Conservation (phyloP, 202 grass and related monocot species). For the Panicum virgatum region DNA sequence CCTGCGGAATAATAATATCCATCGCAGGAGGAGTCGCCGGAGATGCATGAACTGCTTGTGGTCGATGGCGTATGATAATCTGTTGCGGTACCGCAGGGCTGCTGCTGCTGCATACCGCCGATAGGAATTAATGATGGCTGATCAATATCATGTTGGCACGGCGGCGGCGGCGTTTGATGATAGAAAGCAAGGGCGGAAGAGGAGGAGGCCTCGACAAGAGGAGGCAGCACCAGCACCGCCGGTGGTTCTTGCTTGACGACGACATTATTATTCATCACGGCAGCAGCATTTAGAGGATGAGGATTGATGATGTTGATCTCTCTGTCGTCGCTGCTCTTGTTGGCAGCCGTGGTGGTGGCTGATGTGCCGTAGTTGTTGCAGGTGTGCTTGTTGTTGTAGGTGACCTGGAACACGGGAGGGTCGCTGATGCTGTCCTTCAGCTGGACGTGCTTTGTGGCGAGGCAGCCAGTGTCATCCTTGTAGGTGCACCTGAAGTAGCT, state of each 20-base stretch:
- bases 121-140: no score
- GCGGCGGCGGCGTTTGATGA: neutral
- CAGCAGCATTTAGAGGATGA: no score
- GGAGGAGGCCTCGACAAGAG: no score
- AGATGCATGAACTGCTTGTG: neutral
- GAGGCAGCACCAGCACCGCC: no score
- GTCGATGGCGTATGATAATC: neutral
- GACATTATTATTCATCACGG: neutral
- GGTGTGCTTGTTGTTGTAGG: neutral
- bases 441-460: constrained; percentile 42
- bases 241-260: no score
- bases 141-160: no score
- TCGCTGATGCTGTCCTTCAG: neutral
- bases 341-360: no score
- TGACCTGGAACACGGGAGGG: neutral
- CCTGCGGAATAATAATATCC: neutral
- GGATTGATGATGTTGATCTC: no score
- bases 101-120: no score
- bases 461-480: constrained; percentile 42
- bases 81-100: neutral
- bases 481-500: constrained; percentile 64
- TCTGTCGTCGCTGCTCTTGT: no score
- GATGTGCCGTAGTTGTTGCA: neutral
- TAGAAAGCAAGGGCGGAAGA: no score
- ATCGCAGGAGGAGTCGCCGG: neutral